Evolutionary conservation across 768 basidiomycete species (phyloP).

Genomic region (Boletus patriciae): DNA sequence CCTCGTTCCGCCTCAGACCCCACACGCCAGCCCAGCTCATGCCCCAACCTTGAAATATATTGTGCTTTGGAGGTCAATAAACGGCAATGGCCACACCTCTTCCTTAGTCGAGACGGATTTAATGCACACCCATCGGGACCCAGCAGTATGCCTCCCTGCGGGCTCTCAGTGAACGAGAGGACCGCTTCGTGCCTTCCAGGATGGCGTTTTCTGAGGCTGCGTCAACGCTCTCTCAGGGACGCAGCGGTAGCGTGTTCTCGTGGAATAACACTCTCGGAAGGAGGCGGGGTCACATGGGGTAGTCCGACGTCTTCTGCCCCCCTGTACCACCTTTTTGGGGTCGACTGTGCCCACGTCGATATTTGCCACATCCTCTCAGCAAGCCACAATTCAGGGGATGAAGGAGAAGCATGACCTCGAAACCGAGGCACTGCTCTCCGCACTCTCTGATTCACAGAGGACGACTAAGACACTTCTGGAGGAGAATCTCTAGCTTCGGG

Average conservation of each 20-base stretch:
- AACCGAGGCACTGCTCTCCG: conserved; percentile 67
- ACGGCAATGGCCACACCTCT: conserved; percentile 32
- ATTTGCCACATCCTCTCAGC: conserved; percentile 48
- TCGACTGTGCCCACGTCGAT: conserved; percentile 74
- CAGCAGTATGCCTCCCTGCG: conserved; percentile 26
- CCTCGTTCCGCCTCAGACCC: conserved; percentile 29
- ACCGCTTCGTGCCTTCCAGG: conserved; percentile 43
- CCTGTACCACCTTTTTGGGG: conserved; percentile 47
- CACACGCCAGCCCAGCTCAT: conserved; percentile 14
- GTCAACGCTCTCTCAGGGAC: conserved; percentile 47
- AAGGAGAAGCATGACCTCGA: conserved; percentile 70
- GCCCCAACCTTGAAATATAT: conserved; percentile 24
- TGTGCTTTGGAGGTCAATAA: conserved; percentile 27
- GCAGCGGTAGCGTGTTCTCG: conserved; percentile 38
- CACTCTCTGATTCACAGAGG: conserved; percentile 74
- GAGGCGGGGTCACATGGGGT: conserved; percentile 39
- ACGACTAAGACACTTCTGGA: conserved; percentile 62
- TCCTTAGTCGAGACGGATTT: conserved; percentile 35
- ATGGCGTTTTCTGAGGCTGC: conserved; percentile 48
- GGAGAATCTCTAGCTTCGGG: conserved; percentile 53
- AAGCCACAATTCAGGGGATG: conserved; percentile 45
- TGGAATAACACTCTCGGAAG: conserved; percentile 37
- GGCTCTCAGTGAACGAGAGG: conserved; percentile 25
- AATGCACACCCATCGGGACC: conserved; percentile 14
- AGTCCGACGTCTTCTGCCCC: conserved; percentile 63